Base-by-base conservation (phyloP, 768 basidiomycete genomes). In the Sporobolomyces phaffii region DNA sequence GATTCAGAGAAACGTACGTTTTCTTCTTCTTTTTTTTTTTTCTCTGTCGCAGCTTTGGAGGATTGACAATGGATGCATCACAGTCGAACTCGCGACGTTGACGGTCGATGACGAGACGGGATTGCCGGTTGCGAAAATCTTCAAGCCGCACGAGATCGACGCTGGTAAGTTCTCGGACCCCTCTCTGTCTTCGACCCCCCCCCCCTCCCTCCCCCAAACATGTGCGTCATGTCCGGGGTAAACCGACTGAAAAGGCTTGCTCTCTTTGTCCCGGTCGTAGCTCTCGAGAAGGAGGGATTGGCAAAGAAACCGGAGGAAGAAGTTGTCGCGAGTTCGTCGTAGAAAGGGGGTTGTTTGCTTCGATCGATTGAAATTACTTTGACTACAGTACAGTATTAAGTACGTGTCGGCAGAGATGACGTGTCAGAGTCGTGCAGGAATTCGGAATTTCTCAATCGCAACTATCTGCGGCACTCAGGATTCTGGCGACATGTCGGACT, bases 31-130 rank as follows among this genome's bases (percentile, higher is more conserved):
- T 29, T 40, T 24, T 54, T 28, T 33, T 62, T 26, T 40, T 34
- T 11, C 1, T 5, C 24, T 34, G 34, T 58, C 41, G 17, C 24
- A 18, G 29, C 29, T 33, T 18, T 31, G 18, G 24, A 22, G 29
- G 57, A 34, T 40, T 57, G 18, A 38, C 40, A 40, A 26, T 64
- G 43, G 26, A 29, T 49, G 7, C 24, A 68, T 56, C 44, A 52
- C 17, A 97, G 96, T 99, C 76, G 96, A 99, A 78, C 92, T 99
- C 76, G 91, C 96, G 13, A 91, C 91, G 14, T 80, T 99, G 77
- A 92, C 89, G 3, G 81, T 94, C 10, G 91, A 96, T 76, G 82
- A 87, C 3, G 79, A 78, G 48, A 72, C 73, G 24, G 68, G 70
- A 5, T 62, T 69, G 31, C 74, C 75, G 22, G 33, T 71, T 31